A percentile compares a stretch with the other conserved stretches of the same genome.
phyloP scores from a whole-genome alignment of 768 basidiomycete genomes.

The Hypholoma sublateritium region DNA sequence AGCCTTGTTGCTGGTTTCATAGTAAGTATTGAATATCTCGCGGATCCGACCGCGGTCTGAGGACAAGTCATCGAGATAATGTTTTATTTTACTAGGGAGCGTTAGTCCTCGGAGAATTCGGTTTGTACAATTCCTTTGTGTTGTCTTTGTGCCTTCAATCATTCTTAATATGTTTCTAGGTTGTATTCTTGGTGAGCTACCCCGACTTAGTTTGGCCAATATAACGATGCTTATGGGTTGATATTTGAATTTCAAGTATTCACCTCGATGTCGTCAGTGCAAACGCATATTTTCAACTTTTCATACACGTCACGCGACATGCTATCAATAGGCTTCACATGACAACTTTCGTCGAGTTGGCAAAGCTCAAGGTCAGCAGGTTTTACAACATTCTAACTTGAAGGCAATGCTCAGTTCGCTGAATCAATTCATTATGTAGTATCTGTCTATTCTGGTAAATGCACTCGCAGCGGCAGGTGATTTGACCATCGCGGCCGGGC shows the following conservation, averaged over 20 bases:
- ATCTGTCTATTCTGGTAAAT: slow-evolving; percentile 42
- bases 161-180: slow-evolving; percentile 8
- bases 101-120: slow-evolving; percentile 26
- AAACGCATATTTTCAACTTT: not conserved
- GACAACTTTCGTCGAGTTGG: slow-evolving; percentile 32
- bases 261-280: slow-evolving; percentile 33
- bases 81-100: slow-evolving; percentile 8
- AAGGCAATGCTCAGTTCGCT: not conserved
- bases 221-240: not conserved
- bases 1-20: slow-evolving; percentile 16
- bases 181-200: slow-evolving; percentile 20
- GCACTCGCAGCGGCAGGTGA: slow-evolving; percentile 42
- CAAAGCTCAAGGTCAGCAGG: slow-evolving; percentile 29
- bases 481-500: slow-evolving; percentile 39
- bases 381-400: not conserved
- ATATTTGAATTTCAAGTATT: slow-evolving; percentile 25
- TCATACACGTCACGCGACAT: slow-evolving; percentile 3
- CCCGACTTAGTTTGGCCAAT: not conserved
- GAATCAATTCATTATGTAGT: slow-evolving; percentile 15
- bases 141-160: not conserved
- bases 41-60: not conserved
- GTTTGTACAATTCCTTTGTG: slow-evolving; percentile 8
- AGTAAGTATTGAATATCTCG: slow-evolving; percentile 15
- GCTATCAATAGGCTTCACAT: slow-evolving; percentile 21
- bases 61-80: not conserved